Evolutionary conservation across 2,329 filamentous ascomycete genomes (phyloP).

Genomic region (Cadophora gregata): DNA sequence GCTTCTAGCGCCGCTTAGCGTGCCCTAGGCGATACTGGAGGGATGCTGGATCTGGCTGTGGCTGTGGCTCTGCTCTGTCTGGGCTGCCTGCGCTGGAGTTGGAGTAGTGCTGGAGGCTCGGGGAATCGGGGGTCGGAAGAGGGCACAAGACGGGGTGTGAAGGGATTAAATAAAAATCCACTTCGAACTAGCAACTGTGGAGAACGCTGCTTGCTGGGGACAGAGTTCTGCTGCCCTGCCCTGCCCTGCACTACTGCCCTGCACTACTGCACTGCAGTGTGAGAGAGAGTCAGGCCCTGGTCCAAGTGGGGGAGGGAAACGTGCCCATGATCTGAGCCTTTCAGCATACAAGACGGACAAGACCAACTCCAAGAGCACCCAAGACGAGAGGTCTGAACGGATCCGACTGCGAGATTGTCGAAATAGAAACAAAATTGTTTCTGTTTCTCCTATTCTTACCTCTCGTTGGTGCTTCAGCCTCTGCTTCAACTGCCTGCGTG

Average conservation of each 20-base stretch:
- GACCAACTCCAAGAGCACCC: slow-evolving; percentile 2
- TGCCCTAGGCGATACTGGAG: background rate
- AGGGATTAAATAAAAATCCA: slow-evolving; percentile 6
- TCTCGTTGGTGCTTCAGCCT: background rate
- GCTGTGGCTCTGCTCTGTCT: background rate
- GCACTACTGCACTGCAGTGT: no score
- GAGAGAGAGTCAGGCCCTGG: no score
- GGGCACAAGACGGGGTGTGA: slow-evolving; percentile 3
- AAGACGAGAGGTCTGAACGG: background rate
- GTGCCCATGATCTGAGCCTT: background rate
- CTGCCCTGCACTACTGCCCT: background rate
- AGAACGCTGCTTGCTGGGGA: background rate
- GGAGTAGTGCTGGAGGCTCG: background rate
- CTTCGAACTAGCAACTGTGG: background rate
- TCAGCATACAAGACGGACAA: background rate
- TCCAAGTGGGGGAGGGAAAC: background rate
- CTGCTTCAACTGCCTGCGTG: background rate
- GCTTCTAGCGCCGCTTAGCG: background rate
- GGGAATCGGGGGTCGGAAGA: slow-evolving; percentile 4
- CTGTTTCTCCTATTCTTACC: background rate
- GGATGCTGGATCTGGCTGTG: slow-evolving; percentile 10
- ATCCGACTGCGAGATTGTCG: background rate
- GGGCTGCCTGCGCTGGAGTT: slow-evolving; percentile 1
- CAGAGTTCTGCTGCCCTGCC: background rate
- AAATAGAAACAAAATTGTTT: slow-evolving; percentile 7